Evolutionary conservation across 2,329 filamentous ascomycete species (phyloP).

Genomic region (Huntiella abstrusa): DNA sequence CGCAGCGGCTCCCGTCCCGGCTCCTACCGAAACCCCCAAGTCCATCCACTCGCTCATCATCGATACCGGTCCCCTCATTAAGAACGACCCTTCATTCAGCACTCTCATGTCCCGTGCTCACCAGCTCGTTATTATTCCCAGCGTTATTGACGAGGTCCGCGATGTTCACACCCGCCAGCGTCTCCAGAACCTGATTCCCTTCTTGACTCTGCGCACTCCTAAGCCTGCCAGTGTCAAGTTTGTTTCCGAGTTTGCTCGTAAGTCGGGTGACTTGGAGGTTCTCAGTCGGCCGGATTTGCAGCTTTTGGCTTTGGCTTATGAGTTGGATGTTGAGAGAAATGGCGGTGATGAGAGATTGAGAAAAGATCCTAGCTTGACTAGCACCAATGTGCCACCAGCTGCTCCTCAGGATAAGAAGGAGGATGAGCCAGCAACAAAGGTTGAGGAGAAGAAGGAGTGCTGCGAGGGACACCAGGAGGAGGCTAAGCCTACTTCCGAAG

Average conservation of each 20-base stretch:
- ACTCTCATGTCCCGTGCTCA: constrained; percentile 63
- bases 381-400: constrained; percentile 9
- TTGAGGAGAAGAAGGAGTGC: neutral
- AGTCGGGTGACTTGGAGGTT: constrained; percentile 76
- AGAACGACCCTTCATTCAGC: constrained; percentile 73
- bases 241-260: constrained; percentile 67
- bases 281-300: constrained; percentile 79
- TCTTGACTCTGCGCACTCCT: constrained; percentile 60
- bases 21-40: constrained; percentile 25
- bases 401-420: constrained; percentile 11
- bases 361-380: constrained; percentile 10
- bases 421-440: constrained; percentile 12
- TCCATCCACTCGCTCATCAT: constrained; percentile 68
- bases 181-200: constrained; percentile 74
- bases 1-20: neutral
- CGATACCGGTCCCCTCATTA: constrained; percentile 83
- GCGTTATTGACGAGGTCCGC: constrained; percentile 73
- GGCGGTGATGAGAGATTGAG: constrained; percentile 20
- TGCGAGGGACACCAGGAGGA: neutral
- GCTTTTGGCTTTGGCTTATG: constrained; percentile 76
- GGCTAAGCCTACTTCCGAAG: neutral
- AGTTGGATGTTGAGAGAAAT: constrained; percentile 82
- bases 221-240: constrained; percentile 59
- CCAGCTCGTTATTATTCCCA: constrained; percentile 62
- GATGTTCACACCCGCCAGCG: constrained; percentile 64